Percentiles rank a stretch among this genome's conserved stretches.
phyloP scores from a whole-genome alignment of 2,329 filamentous ascomycete species.

The Neofusicoccum sp. region DNA sequence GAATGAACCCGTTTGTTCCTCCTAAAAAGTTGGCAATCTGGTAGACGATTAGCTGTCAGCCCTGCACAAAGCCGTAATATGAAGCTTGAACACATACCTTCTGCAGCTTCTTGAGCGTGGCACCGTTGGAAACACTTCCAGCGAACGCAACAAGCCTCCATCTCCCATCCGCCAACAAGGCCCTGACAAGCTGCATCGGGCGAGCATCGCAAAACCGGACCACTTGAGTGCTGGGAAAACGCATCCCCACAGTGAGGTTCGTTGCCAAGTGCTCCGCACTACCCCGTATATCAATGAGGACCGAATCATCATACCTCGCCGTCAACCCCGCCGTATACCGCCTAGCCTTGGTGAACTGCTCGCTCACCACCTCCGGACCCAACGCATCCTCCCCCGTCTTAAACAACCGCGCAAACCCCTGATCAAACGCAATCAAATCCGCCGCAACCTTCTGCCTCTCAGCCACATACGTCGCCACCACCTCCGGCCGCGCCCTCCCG shows the following conservation, averaged over 20 bases:
- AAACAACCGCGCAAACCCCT: conserved; percentile 54
- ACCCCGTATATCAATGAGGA: conserved; percentile 41
- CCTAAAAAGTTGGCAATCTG: background rate
- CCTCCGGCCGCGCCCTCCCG: conserved; percentile 26
- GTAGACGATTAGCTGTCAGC: background rate
- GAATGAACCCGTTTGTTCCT: conserved; percentile 36
- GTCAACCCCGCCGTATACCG: conserved; percentile 62
- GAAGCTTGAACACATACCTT: background rate
- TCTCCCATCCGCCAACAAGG: conserved; percentile 52
- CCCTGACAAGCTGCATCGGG: conserved; percentile 51
- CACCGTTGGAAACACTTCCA: conserved; percentile 40
- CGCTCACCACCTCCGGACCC: conserved; percentile 50
- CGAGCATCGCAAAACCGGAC: conserved; percentile 61
- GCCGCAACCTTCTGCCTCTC: conserved; percentile 50
- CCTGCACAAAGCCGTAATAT: no score
- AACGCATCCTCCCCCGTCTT: conserved; percentile 32
- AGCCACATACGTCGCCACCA: conserved; percentile 61
- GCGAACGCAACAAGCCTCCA: conserved; percentile 54
- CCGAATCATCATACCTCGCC: conserved; percentile 53
- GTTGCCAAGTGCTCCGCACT: conserved; percentile 38
- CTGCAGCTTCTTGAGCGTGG: conserved; percentile 17
- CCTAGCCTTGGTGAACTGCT: conserved; percentile 58
- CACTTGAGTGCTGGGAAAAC: conserved; percentile 56
- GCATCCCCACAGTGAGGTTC: conserved; percentile 46
- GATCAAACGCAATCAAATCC: conserved; percentile 62